A percentile compares a stretch with the other conserved stretches of the same genome.
Evolutionary conservation across 192 early-diverging fungal genomes (phyloP).

Genomic region (Chytriomyces hyalinus): DNA sequence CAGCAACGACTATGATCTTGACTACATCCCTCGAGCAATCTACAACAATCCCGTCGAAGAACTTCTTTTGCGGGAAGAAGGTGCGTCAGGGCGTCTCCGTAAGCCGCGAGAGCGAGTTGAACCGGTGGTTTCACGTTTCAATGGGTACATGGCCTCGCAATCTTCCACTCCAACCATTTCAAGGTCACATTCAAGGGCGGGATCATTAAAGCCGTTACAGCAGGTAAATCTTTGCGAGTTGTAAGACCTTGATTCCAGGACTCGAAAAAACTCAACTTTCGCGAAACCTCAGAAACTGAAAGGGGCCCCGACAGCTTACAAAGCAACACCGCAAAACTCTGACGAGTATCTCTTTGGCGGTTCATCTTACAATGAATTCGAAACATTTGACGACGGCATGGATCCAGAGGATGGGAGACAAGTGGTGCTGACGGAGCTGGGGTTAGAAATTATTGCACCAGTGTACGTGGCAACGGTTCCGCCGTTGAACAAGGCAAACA

Average conservation of each 20-base stretch:
- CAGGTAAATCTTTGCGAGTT: no score
- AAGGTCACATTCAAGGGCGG: conserved; percentile 4
- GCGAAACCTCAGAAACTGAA: neutral
- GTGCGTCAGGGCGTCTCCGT: conserved; percentile 34
- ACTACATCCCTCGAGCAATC: conserved; percentile 56
- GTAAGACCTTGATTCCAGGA: no score
- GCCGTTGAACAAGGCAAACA: conserved; percentile 49
- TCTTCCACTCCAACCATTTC: conserved; percentile 25
- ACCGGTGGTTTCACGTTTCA: conserved; percentile 16
- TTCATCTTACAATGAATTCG: neutral
- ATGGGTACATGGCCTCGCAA: conserved; percentile 21
- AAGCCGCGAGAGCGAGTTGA: neutral
- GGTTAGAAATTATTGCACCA: conserved; percentile 56
- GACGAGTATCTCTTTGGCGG: neutral
- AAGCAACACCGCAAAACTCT: conserved; percentile 4
- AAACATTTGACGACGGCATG: neutral
- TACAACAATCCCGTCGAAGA: conserved; percentile 52
- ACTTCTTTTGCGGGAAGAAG: conserved; percentile 51
- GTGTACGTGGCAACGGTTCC: conserved; percentile 30
- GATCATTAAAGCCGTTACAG: neutral
- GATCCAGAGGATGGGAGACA: conserved; percentile 38
- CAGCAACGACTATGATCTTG: conserved; percentile 47
- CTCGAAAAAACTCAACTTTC: no score
- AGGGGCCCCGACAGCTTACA: neutral
- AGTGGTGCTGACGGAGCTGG: conserved; percentile 57